Percentiles rank a stretch among this genome's conserved stretches.
phyloP scores from a whole-genome alignment of 2,329 filamentous ascomycete genomes.

The Didymella exigua region DNA sequence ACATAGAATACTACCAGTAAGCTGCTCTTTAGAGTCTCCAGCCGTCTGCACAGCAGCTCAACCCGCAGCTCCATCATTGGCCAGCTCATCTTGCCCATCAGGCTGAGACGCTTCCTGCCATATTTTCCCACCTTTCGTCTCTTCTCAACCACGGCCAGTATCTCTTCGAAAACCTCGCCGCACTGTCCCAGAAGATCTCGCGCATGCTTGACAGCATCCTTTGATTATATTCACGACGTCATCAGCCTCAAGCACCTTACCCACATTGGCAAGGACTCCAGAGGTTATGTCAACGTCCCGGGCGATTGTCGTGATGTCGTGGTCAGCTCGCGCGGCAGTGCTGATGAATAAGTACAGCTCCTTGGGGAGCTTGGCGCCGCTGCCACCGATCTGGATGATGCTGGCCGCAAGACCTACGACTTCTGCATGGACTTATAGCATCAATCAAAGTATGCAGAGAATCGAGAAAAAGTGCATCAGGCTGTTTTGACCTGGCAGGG shows the following conservation, averaged over 20 bases:
- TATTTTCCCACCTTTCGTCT: constrained; percentile 27
- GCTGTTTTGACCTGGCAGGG: too few relatives aligned
- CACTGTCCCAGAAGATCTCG: constrained; percentile 33
- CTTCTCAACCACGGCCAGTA: constrained; percentile 33
- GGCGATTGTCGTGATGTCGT: constrained; percentile 33
- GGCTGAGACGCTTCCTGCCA: too few relatives aligned
- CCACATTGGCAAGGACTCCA: constrained; percentile 32
- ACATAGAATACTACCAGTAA: constrained; percentile 36
- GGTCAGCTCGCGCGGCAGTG: constrained; percentile 29
- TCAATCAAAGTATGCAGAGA: too few relatives aligned
- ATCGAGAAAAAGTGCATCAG: too few relatives aligned
- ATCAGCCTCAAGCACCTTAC: constrained; percentile 26
- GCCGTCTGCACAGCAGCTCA: constrained; percentile 28
- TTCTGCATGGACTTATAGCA: too few relatives aligned
- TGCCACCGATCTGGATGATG: background rate
- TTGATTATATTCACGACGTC: constrained; percentile 23
- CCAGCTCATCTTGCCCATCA: constrained; percentile 30
- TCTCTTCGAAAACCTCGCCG: constrained; percentile 32
- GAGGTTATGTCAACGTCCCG: constrained; percentile 34
- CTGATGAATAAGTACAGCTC: background rate
- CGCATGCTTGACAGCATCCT: constrained; percentile 31
- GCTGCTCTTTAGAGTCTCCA: constrained; percentile 39
- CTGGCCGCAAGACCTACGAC: background rate
- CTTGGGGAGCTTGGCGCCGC: background rate
- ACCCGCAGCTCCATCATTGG: constrained; percentile 33